Evolutionary conservation across 371 early-diverging fungal genomes (phyloP), one percentile per base, ranked within the genome.

Genomic region (Smittium mucronatum): DNA sequence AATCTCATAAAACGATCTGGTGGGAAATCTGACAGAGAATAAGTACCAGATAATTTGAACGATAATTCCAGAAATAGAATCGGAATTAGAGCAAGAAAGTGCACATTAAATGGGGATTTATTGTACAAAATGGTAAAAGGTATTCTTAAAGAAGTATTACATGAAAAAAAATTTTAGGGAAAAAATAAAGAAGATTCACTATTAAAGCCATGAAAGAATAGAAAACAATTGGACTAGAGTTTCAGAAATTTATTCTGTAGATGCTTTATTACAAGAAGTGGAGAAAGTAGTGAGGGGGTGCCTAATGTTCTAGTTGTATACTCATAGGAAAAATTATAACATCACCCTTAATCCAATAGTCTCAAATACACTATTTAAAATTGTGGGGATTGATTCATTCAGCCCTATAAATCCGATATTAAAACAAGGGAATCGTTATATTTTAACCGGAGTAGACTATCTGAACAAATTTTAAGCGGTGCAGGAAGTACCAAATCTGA

Each of bases 341-440:
- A n/a, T n/a, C n/a, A n/a, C n/a, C n/a, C n/a, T n/a, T n/a, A n/a
- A n/a, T 34, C 65, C 65, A 2, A 65, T 65, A 65, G 11, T 31
- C n/a, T n/a, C 30, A 31, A 65, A n/a, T 2, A 65, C 17, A 65
- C 65, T 34, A 33, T 65, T 65, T n/a, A 2, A 33, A 11, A 65
- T 65, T 31, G n/a, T 65, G 2, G 65, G 65, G 5, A 31, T 65
- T 32, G 65, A 65, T 33, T 26, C 34, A 5, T 26, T 65, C 15
- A 34, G 65, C 2, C 65, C 65, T 36, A 65, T 65, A 31, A 31
- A 2, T 11, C 65, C 65, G 11, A 65, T 65, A 17, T 31, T 17
- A 1, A 34, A 65, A 36, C 34, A n/a, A 33, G 65, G 65, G 65
- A 65, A 65, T n/a, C 21, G 65, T 32, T 65, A 31, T 34, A 65